Conservation (phyloP, 257 asterid genomes). For the Solanum pinnatisectum region DNA sequence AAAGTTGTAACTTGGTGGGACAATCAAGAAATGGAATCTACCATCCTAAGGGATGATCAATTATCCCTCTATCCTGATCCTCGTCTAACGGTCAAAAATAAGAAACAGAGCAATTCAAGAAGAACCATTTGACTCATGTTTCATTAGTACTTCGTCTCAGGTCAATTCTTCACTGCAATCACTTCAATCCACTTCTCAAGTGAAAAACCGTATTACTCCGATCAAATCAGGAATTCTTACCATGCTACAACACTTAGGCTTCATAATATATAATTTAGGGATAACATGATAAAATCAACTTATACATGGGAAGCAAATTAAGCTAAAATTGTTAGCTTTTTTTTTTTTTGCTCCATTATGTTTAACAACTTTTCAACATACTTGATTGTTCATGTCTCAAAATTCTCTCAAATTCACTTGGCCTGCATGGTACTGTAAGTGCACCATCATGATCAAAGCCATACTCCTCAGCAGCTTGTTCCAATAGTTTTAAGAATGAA, state of each 20-base stretch:
- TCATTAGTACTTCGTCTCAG: not conserved
- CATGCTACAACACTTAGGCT: not conserved
- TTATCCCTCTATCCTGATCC: not conserved
- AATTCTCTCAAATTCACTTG: slow-evolving; percentile 20
- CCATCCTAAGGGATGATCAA: not conserved
- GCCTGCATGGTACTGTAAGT: slow-evolving; percentile 34
- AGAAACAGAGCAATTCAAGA: not conserved
- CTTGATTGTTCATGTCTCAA: slow-evolving; percentile 6
- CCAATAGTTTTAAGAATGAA: slow-evolving; percentile 20
- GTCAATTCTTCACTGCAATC: too few relatives aligned
- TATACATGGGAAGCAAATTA: not conserved
- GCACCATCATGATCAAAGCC: slow-evolving; percentile 32
- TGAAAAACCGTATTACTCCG: not conserved
- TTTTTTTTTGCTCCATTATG: not conserved
- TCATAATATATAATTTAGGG: not conserved
- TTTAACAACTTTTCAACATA: not conserved
- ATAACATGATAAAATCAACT: not conserved
- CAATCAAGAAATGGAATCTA: not conserved
- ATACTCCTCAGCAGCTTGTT: slow-evolving; percentile 41
- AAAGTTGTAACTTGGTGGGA: not conserved
- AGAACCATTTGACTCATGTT: not conserved
- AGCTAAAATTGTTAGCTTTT: not conserved
- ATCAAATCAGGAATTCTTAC: not conserved
- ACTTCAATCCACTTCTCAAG: not conserved
- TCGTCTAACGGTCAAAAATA: not conserved